Conservation (phyloP, 768 basidiomycete species). For the Termitomyces sp. region DNA sequence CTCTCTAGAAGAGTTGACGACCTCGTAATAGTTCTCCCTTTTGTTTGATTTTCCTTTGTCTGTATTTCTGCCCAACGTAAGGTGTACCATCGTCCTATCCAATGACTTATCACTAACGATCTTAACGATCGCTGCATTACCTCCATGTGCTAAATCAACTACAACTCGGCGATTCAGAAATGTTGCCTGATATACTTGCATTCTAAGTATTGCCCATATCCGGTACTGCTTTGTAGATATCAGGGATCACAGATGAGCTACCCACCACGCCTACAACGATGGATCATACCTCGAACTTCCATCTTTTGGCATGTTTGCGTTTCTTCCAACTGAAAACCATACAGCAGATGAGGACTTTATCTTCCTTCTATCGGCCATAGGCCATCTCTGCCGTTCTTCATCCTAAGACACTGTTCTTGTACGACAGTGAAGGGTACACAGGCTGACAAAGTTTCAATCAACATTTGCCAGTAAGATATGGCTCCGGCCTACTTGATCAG, state of each 20-base stretch:
- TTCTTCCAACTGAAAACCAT: background rate
- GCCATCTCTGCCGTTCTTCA: background rate
- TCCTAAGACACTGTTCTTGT: background rate
- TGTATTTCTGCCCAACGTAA: conserved; percentile 18
- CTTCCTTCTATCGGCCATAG: background rate
- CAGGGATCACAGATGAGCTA: background rate
- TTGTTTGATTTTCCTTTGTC: conserved; percentile 10
- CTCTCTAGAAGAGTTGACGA: conserved; percentile 14
- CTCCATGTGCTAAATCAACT: background rate
- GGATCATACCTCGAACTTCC: background rate
- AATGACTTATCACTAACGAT: background rate
- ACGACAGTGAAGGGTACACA: background rate
- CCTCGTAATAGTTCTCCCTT: conserved; percentile 11
- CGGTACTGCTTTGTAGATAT: background rate
- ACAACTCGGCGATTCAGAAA: background rate
- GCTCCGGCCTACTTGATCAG: conserved; percentile 15
- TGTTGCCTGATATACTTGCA: background rate
- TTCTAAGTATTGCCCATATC: background rate
- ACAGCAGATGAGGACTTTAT: background rate
- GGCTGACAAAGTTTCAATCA: background rate
- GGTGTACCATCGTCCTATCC: conserved; percentile 10
- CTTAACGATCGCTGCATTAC: background rate
- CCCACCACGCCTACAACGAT: background rate
- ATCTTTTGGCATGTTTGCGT: background rate
- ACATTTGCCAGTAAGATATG: background rate